Evolutionary conservation across 78 protist species (phyloP).

Genomic region (Dictyostelium discoideum): dicty_2.7 NC_007088.5:2892501-2893000

Average conservation of each 20-base stretch:
- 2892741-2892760: background rate
- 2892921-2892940: conserved; percentile 27
- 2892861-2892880: conserved; percentile 54
- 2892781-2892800: no score
- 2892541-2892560: background rate
- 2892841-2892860: conserved; percentile 62
- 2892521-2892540: background rate
- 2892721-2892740: background rate
- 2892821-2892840: background rate
- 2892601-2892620: background rate
- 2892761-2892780: no score
- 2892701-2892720: background rate
- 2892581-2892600: background rate
- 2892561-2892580: background rate
- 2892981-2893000: background rate
- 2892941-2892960: background rate
- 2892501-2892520: background rate
- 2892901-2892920: background rate
- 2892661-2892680: background rate
- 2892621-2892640: background rate
- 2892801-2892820: no score
- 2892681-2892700: background rate
- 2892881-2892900: background rate
- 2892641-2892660: background rate
- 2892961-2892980: background rate